Evolutionary conservation across 148 eudicot genomes (phyloP), one percentile per base, ranked within the genome.

Genomic region (Diospyros kaki): DNA sequence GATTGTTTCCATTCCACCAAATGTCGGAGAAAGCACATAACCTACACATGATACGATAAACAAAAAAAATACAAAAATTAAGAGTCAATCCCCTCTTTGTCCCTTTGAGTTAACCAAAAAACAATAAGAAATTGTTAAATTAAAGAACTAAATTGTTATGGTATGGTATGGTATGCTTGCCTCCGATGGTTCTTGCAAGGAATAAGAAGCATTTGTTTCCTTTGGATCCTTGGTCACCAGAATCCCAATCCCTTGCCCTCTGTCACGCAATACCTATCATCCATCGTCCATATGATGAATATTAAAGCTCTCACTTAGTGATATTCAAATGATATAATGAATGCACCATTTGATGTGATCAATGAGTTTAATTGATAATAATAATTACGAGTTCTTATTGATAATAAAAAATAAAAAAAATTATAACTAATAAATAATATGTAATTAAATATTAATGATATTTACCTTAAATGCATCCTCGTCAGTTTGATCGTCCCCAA

Each of bases 401-500:
- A 48, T 4, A 48, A 48, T 48, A 48, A 48, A 48, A n/a, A n/a
- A n/a, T n/a, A n/a, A n/a, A n/a, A n/a, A n/a, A 48, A 48, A 48
- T 48, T 8, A 48, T 48, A 48, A 48, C 28, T 28, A 48, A 48
- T 4, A 48, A 48, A 48, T 0, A 48, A 48, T 48, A 4, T 48
- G 4, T 4, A 48, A 48, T 48, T 48, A 48, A 7, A 66, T 39
- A 11, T 38, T 69, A 13, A 28, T 4, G 3, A 44, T 10, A 46
- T 55, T 42, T 61, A 92, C 97, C 64, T 87, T 92, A 63, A 94
- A 94, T 38, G 98, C 98, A 54, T 94, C 98, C 56, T 94, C 98
- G 3, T 94, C 98, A 0, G 98, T 92, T 28, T 89, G 73, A 73
- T 94, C 98, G 76, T 94, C 98, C 17, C 98, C 98, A 9, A 94